A percentile compares a stretch with the other conserved stretches of the same genome.
Evolutionary conservation across 2,329 filamentous ascomycete genomes (phyloP).

Genomic region (Ceratocystis albifundus): DNA sequence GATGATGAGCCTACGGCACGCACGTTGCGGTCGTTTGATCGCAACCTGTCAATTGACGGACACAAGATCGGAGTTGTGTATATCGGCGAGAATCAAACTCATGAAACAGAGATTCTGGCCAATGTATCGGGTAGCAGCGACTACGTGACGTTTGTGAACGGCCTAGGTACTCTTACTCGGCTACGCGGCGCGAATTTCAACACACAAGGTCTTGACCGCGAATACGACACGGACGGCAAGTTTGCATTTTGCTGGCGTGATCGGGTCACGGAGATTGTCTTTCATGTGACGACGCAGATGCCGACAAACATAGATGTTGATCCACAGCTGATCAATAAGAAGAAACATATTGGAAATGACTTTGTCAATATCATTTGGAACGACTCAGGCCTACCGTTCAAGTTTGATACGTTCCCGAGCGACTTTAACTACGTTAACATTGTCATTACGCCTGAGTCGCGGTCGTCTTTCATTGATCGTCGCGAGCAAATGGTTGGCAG

Average conservation of each 20-base stretch:
- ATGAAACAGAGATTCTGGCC: slow-evolving; percentile 72
- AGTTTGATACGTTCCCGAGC: slow-evolving; percentile 83
- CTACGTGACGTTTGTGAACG: slow-evolving; percentile 73
- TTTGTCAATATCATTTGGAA: slow-evolving; percentile 98
- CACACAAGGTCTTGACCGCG: slow-evolving; percentile 76
- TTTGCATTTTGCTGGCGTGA: slow-evolving; percentile 92
- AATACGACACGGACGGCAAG: slow-evolving; percentile 67
- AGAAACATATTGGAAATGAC: slow-evolving; percentile 91
- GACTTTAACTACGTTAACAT: slow-evolving; percentile 97
- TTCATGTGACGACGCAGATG: slow-evolving; percentile 96
- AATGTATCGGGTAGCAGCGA: slow-evolving; percentile 80
- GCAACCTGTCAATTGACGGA: slow-evolving; percentile 79
- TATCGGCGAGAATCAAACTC: slow-evolving; percentile 72
- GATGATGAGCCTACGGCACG: slow-evolving; percentile 56
- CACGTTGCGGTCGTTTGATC: slow-evolving; percentile 71
- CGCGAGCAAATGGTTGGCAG: slow-evolving; percentile 33
- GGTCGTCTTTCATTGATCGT: slow-evolving; percentile 60
- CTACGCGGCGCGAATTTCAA: slow-evolving; percentile 81
- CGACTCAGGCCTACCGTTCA: slow-evolving; percentile 79
- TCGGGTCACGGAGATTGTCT: slow-evolving; percentile 86
- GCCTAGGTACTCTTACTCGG: slow-evolving; percentile 68
- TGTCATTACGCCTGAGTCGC: slow-evolving; percentile 79
- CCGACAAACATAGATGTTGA: slow-evolving; percentile 72
- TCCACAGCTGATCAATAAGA: slow-evolving; percentile 69
- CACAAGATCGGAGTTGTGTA: slow-evolving; percentile 95